Conservation (phyloP, 2,329 filamentous ascomycete species). For the Thelonectria rubi region DNA sequence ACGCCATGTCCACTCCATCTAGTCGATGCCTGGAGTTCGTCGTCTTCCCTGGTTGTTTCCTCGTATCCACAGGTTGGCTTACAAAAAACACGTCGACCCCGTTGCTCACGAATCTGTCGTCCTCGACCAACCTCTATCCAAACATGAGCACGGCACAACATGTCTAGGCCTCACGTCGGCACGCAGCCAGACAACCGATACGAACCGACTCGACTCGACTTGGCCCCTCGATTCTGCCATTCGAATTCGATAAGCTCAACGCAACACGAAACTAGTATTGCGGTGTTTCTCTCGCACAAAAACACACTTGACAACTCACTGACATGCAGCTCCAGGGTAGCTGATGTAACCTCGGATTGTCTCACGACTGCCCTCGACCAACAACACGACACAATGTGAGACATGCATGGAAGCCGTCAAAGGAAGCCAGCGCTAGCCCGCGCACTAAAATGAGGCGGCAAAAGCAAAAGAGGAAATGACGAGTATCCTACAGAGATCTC, state of each 20-base stretch:
- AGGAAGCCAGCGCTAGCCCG: neutral
- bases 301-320: neutral
- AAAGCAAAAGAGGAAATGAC: neutral
- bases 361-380: neutral
- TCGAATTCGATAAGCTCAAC: neutral
- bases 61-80: constrained; percentile 2
- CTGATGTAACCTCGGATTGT: neutral
- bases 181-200: neutral
- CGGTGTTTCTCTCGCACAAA: neutral
- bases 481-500: neutral
- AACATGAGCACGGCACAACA: neutral
- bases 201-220: neutral
- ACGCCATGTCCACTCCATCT: constrained; percentile 15
- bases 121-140: neutral
- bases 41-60: neutral
- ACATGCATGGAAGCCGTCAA: neutral
- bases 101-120: neutral
- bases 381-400: neutral
- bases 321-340: constrained; percentile 15
- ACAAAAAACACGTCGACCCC: neutral
- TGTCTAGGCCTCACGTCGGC: neutral
- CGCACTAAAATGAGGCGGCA: neutral
- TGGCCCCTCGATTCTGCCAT: neutral
- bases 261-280: neutral
- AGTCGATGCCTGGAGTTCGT: neutral